Evolutionary conservation across 169 alveolate genomes (phyloP).

Genomic region (Plasmodium fragile): DNA sequence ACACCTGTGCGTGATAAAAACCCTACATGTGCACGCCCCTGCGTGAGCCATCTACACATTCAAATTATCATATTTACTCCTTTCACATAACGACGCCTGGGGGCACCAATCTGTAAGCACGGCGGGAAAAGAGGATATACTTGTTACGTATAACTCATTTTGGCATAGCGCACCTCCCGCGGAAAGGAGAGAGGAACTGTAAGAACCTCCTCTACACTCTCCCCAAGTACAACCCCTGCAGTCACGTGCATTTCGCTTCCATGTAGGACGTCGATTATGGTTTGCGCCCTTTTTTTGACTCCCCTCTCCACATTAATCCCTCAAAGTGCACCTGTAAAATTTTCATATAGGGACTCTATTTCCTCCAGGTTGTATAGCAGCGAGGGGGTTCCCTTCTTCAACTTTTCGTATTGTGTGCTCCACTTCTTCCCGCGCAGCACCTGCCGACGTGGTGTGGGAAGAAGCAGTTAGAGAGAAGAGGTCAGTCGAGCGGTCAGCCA

Average conservation of each 20-base stretch:
- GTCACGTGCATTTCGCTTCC: not conserved
- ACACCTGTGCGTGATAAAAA: not conserved
- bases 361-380: constrained; percentile 49
- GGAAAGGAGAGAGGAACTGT: not conserved
- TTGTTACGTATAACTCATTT: not conserved
- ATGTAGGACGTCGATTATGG: not conserved
- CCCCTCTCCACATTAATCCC: not conserved
- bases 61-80: constrained; percentile 21
- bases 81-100: constrained; percentile 46
- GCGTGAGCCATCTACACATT: not conserved
- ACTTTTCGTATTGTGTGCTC: constrained; percentile 57
- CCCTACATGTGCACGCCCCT: not conserved
- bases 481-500: not conserved
- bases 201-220: not conserved
- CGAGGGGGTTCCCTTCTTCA: constrained; percentile 14
- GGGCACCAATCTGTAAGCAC: constrained; percentile 59
- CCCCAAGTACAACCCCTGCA: not conserved
- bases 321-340: constrained; percentile 25
- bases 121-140: not conserved
- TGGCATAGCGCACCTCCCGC: not conserved
- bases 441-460: constrained; percentile 9
- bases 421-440: constrained; percentile 70
- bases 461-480: not conserved
- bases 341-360: constrained; percentile 39
- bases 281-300: not conserved